phyloP scores from a whole-genome alignment of 2,329 filamentous ascomycete species.

The Biscogniauxia marginata region DNA sequence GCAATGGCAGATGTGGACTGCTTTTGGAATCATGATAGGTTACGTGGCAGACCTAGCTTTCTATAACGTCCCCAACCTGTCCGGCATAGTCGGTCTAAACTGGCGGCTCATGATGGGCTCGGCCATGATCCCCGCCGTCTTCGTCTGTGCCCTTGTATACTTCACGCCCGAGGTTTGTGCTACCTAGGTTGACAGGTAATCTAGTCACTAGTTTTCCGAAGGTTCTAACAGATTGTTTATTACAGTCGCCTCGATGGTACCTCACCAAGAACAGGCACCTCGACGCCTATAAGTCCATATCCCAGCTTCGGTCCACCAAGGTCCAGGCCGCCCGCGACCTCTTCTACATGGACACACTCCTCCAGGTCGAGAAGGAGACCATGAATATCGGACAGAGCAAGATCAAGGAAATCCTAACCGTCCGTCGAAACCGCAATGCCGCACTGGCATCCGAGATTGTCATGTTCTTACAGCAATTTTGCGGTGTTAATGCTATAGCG shows the following conservation, averaged over 20 bases:
- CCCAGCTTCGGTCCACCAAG: slow-evolving; percentile 47
- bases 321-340: slow-evolving; percentile 56
- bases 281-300: slow-evolving; percentile 48
- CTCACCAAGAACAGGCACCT: slow-evolving; percentile 46
- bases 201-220: no score
- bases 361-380: slow-evolving; percentile 54
- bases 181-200: not conserved
- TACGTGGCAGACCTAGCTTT: slow-evolving; percentile 62
- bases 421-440: slow-evolving; percentile 62
- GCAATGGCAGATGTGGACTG: slow-evolving; percentile 64
- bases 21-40: slow-evolving; percentile 56
- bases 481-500: slow-evolving; percentile 46
- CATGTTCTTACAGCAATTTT: slow-evolving; percentile 66
- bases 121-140: slow-evolving; percentile 60
- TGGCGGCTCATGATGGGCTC: slow-evolving; percentile 72
- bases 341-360: slow-evolving; percentile 56
- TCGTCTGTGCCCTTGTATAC: slow-evolving; percentile 55
- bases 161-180: slow-evolving; percentile 37
- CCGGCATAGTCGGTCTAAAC: slow-evolving; percentile 54
- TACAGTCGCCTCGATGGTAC: slow-evolving; percentile 37
- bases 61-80: slow-evolving; percentile 51
- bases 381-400: slow-evolving; percentile 49
- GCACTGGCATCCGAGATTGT: slow-evolving; percentile 60
- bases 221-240: slow-evolving; percentile 5
- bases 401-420: slow-evolving; percentile 56